These are phyloP conservation scores for Aspergillus sclerotiicarbonarius DNA, from an alignment of 495 filamentous ascomycete species.

Conservation along the genomic window DNA sequence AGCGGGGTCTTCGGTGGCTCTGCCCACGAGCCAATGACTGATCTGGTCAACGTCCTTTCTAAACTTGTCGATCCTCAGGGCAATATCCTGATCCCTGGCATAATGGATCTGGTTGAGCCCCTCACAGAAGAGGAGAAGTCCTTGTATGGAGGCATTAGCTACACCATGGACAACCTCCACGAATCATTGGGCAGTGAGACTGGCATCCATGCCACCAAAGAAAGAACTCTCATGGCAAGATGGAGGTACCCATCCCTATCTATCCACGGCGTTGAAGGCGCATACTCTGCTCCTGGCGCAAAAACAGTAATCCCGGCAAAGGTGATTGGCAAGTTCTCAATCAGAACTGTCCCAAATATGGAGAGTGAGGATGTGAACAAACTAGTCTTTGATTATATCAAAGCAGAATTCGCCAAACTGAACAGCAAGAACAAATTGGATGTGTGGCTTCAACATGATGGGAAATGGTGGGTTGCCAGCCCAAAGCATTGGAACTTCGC, in stretches of 20 bases:
- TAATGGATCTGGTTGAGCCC: slow-evolving; percentile 87
- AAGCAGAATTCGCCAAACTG: slow-evolving; percentile 76
- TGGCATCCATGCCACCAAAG: slow-evolving; percentile 79
- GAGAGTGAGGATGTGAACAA: slow-evolving; percentile 83
- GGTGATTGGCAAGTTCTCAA: slow-evolving; percentile 96
- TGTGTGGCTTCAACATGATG: slow-evolving; percentile 76
- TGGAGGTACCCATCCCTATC: slow-evolving; percentile 94
- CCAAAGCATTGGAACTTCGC: slow-evolving; percentile 98
- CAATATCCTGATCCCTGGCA: slow-evolving; percentile 84
- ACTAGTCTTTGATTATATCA: slow-evolving; percentile 75
- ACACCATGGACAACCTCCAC: slow-evolving; percentile 93
- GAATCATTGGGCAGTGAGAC: slow-evolving; percentile 86
- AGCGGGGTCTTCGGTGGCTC: slow-evolving; percentile 95
- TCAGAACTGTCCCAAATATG: slow-evolving; percentile 97
- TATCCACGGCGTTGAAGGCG: slow-evolving; percentile 95
- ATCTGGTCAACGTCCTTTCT: slow-evolving; percentile 76
- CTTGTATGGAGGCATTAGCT: slow-evolving; percentile 82
- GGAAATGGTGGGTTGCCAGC: slow-evolving; percentile 97
- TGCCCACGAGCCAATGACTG: slow-evolving; percentile 97
- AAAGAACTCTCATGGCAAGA: slow-evolving; percentile 86
- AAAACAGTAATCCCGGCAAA: slow-evolving; percentile 99
- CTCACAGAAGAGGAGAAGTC: slow-evolving; percentile 80
- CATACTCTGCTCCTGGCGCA: slow-evolving; percentile 87
- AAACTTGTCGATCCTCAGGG: slow-evolving; percentile 84
- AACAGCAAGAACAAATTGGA: slow-evolving; percentile 87